A percentile compares a stretch with the other conserved stretches of the same genome.
Evolutionary conservation across 2,329 filamentous ascomycete species (phyloP).

Genomic region (Chalara sp.): DNA sequence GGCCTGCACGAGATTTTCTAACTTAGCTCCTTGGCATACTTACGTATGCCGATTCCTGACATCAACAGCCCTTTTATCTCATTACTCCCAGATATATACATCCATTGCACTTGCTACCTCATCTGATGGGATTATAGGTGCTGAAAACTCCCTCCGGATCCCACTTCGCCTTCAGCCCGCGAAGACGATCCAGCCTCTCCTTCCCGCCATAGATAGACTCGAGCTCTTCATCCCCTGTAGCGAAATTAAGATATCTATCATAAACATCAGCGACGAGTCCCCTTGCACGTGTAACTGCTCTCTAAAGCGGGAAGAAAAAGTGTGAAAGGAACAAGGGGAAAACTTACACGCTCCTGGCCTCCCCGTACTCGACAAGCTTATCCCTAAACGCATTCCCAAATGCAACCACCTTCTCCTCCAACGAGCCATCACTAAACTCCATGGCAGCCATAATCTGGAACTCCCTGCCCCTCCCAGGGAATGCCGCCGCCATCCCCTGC

Average conservation of each 20-base stretch:
- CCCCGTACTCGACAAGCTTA: background rate
- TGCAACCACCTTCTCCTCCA: background rate
- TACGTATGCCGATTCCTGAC: too few species aligned
- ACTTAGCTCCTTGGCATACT: too few species aligned
- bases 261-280: background rate
- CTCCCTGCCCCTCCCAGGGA: background rate
- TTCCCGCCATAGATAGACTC: conserved; percentile 40
- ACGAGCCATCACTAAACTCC: background rate
- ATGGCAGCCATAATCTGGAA: background rate
- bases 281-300: too few species aligned
- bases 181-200: conserved; percentile 39
- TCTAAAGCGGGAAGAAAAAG: too few species aligned
- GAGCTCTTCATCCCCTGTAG: conserved; percentile 33
- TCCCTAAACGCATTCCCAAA: background rate
- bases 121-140: background rate
- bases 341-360: background rate
- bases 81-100: too few species aligned
- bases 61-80: too few species aligned
- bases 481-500: background rate
- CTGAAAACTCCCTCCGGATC: conserved; percentile 4
- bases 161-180: conserved; percentile 27
- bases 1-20: too few species aligned
- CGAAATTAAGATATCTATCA: conserved; percentile 5
- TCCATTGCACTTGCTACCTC: too few species aligned
- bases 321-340: background rate